Conservation (phyloP, 2,329 filamentous ascomycete species). For the Diaporthe sp. region DNA sequence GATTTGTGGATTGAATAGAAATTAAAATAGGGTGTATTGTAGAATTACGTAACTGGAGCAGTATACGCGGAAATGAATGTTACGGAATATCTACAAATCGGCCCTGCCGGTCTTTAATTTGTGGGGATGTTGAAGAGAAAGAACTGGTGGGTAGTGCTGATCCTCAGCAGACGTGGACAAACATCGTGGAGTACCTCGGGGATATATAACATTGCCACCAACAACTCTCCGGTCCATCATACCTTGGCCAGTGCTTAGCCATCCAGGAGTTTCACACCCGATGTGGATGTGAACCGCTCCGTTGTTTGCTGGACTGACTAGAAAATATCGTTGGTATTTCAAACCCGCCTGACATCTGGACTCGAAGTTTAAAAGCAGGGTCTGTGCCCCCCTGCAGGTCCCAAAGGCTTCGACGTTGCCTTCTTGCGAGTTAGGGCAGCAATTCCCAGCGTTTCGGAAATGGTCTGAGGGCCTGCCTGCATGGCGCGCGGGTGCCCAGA, state of each 20-base stretch:
- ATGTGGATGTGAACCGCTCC: too few species aligned
- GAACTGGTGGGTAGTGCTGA: conserved; percentile 2
- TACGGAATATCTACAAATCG: background rate
- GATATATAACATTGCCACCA: conserved; percentile 1
- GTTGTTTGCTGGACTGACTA: background rate
- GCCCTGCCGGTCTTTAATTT: conserved; percentile 7
- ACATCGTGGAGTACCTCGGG: background rate
- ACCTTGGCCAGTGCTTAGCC: background rate
- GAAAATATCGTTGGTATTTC: conserved; percentile 22
- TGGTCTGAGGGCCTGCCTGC: conserved; percentile 16
- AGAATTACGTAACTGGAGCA: background rate
- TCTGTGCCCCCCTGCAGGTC: conserved; percentile 14
- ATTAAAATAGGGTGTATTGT: background rate
- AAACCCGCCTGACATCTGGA: conserved; percentile 27
- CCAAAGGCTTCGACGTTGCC: background rate
- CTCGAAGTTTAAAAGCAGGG: background rate
- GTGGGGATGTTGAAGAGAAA: background rate
- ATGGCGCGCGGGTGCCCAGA: conserved; percentile 8
- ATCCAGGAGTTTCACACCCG: background rate
- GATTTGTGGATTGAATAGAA: background rate
- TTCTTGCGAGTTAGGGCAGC: background rate
- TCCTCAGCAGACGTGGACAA: background rate
- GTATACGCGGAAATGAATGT: background rate
- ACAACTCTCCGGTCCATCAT: conserved; percentile 10
- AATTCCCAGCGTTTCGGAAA: conserved; percentile 18